phyloP scores from a whole-genome alignment of 1,284 basidiomycete genomes.

The Abortiporus biennis region DNA sequence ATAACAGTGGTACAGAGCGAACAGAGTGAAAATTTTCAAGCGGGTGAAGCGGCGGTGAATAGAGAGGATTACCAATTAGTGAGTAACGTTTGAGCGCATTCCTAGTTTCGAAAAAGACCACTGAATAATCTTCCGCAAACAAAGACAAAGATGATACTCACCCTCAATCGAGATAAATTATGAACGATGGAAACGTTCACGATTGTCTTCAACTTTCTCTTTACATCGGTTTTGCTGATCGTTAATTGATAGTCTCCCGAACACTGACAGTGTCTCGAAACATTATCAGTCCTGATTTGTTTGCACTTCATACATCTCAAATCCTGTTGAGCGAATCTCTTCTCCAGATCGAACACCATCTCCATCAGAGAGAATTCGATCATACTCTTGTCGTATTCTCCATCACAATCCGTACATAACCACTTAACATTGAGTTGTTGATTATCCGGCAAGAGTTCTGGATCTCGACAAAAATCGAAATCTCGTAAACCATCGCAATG shows the following conservation, averaged over 20 bases:
- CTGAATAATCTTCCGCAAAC: not conserved
- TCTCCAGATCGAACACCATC: slow-evolving; percentile 66
- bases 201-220: slow-evolving; percentile 69
- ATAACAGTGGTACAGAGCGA: too few species aligned
- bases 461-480: slow-evolving; percentile 94
- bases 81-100: slow-evolving; percentile 46
- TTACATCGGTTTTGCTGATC: slow-evolving; percentile 63
- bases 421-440: slow-evolving; percentile 48
- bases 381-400: slow-evolving; percentile 79
- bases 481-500: slow-evolving; percentile 88
- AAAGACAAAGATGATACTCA: slow-evolving; percentile 25
- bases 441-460: slow-evolving; percentile 69
- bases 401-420: slow-evolving; percentile 68
- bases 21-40: too few species aligned
- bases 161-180: slow-evolving; percentile 60
- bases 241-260: slow-evolving; percentile 79
- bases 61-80: slow-evolving; percentile 17
- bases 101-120: slow-evolving; percentile 28
- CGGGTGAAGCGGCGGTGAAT: too few species aligned
- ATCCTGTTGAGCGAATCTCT: slow-evolving; percentile 86
- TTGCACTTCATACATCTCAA: slow-evolving; percentile 84
- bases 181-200: slow-evolving; percentile 78
- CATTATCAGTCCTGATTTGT: slow-evolving; percentile 82
- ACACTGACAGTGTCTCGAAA: slow-evolving; percentile 83
- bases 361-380: slow-evolving; percentile 89